phyloP scores from a whole-genome alignment of 768 basidiomycete species.

The Amanita inopinata region DNA sequence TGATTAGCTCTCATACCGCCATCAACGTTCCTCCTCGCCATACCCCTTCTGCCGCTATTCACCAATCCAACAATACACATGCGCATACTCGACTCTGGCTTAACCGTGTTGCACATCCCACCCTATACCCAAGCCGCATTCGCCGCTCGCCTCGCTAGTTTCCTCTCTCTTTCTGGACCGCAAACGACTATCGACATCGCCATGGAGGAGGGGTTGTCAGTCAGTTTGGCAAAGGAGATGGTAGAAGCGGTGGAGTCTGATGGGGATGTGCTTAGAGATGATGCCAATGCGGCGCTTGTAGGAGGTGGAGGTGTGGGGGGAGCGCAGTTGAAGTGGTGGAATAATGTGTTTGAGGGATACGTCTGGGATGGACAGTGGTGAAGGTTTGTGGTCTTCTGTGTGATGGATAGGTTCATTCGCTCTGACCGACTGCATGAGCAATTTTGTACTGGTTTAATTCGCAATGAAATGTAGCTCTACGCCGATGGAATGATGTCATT shows the following conservation, averaged over 20 bases:
- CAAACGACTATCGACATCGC: slow-evolving; percentile 67
- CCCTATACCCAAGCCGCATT: slow-evolving; percentile 63
- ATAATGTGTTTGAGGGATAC: slow-evolving; percentile 57
- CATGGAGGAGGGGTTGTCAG: slow-evolving; percentile 55
- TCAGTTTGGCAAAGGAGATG: slow-evolving; percentile 73
- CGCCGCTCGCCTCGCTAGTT: slow-evolving; percentile 48
- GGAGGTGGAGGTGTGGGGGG: slow-evolving; percentile 39
- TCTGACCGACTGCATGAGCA: no score
- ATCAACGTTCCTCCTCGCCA: slow-evolving; percentile 66
- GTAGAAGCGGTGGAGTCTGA: slow-evolving; percentile 61
- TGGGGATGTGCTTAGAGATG: slow-evolving; percentile 71
- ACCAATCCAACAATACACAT: slow-evolving; percentile 60
- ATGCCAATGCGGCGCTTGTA: slow-evolving; percentile 30
- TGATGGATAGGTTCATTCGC: no score
- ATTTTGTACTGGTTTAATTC: no score
- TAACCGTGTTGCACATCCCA: slow-evolving; percentile 80
- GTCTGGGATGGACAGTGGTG: slow-evolving; percentile 59
- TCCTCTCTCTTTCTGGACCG: slow-evolving; percentile 39
- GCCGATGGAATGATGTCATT: no score
- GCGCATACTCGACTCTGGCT: slow-evolving; percentile 63
- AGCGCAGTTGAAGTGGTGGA: slow-evolving; percentile 64
- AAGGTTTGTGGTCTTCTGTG: no score
- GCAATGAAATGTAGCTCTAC: no score
- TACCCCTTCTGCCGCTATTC: slow-evolving; percentile 55
- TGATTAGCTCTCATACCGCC: slow-evolving; percentile 79